Base-by-base conservation (phyloP, 1,284 basidiomycete genomes). In the Malassezia yamatoensis region DNA sequence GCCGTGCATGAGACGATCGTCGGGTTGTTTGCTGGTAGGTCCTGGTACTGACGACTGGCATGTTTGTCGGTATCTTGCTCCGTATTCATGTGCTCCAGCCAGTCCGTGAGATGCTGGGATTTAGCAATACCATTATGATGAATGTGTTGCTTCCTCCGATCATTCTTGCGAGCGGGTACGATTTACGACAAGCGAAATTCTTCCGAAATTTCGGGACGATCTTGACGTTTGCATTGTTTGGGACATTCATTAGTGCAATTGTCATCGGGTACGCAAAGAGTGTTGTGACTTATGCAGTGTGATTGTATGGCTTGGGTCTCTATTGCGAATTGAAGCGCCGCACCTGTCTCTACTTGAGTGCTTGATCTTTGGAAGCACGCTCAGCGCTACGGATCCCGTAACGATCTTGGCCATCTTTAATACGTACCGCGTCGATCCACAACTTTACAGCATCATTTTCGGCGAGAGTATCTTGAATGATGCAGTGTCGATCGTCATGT, bases 401-500 rank as follows among this genome's bases (percentile, higher is more conserved):
- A 98, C 94, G 1, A 96, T 99, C 72, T 81, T 99, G 24, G 89
- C 93, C 45, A 98, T 99, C 62, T 99, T 99, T 80, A 91, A 96
- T 69, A 88, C 93, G 62, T 88, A 94, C 79, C 94, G 96, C 76
- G 93, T 98, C 59, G 93, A 99, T 76, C 91, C 94, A 0, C 94
- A 96, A 75, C 81, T 99, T 5, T 98, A 98, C 78, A 87, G 85
- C 51, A 83, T 98, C 77, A 99, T 99, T 67, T 99, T 98, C 74
- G 94, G 94, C 34, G 93, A 98, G 77, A 88, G 86, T 75, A 82
- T 99, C 59, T 78, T 99, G 60, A 98, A 99, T 77, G 93, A 99
- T 80, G 93, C 93, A 29, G 93, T 99, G 67, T 90, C 89, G 79
- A 98, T 98, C 79, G 93, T 98, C 77, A 94, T 99, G 88, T 98